phyloP scores from a whole-genome alignment of 2,329 filamentous ascomycete genomes.

The Corniculantispora saksenae region DNA sequence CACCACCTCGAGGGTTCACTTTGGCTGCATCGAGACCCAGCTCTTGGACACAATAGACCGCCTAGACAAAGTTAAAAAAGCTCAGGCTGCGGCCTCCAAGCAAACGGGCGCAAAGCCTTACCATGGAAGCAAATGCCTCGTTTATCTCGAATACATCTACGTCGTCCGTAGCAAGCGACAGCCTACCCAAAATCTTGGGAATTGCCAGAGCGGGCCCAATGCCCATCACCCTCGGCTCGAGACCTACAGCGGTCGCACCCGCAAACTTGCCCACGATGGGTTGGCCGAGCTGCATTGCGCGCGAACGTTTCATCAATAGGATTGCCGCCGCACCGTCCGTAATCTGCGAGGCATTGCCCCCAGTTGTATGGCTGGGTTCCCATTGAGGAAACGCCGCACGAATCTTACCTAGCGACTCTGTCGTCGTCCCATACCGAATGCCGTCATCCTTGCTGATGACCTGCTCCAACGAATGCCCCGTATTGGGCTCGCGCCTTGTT shows the following conservation, averaged over 20 bases:
- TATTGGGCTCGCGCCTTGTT: constrained; percentile 63
- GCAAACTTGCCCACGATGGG: constrained; percentile 83
- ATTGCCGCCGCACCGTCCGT: constrained; percentile 85
- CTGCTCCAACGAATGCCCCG: constrained; percentile 57
- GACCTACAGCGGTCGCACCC: constrained; percentile 73
- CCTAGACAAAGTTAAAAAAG: background rate
- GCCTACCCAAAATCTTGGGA: constrained; percentile 72
- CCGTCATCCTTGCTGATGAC: constrained; percentile 79
- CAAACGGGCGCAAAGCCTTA: background rate
- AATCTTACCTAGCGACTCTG: constrained; percentile 73
- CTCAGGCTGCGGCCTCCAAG: background rate
- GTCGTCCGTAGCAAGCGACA: constrained; percentile 67
- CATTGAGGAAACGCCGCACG: constrained; percentile 81
- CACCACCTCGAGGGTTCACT: background rate
- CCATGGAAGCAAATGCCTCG: constrained; percentile 64
- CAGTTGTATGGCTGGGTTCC: constrained; percentile 78
- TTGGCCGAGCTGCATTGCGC: constrained; percentile 72
- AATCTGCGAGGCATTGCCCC: constrained; percentile 84
- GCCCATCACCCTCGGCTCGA: constrained; percentile 90
- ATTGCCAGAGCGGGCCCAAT: constrained; percentile 85
- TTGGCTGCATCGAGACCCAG: background rate
- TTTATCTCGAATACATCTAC: constrained; percentile 92
- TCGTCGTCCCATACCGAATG: constrained; percentile 66
- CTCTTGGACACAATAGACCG: background rate
- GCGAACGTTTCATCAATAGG: constrained; percentile 81